These are phyloP conservation scores for Taiozyma onychis DNA, from an alignment of 1,139 yeast species.

Conservation along the genomic window DNA sequence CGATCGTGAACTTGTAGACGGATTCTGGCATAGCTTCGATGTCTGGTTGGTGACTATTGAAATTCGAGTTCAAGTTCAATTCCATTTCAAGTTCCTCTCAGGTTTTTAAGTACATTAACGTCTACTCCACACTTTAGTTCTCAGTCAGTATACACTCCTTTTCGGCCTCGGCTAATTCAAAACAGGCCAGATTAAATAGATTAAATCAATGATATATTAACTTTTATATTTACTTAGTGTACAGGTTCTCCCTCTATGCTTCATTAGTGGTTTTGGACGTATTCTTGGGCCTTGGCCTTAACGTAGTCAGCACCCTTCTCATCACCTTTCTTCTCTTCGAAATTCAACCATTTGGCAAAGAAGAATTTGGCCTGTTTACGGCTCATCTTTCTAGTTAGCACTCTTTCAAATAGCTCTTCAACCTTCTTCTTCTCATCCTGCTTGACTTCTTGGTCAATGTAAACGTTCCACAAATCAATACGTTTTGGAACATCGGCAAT, in stretches of 20 bases:
- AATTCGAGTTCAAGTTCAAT: too few relatives aligned
- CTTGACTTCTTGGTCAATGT: slow-evolving; percentile 88
- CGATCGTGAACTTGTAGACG: background rate
- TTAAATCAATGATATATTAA: background rate
- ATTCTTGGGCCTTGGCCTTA: slow-evolving; percentile 87
- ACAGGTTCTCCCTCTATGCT: background rate
- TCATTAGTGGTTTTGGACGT: slow-evolving; percentile 33
- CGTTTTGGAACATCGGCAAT: slow-evolving; percentile 87
- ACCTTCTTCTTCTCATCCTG: slow-evolving; percentile 53
- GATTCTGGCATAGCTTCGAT: background rate
- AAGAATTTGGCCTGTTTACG: slow-evolving; percentile 93
- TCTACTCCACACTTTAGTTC: too few relatives aligned
- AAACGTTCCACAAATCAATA: slow-evolving; percentile 91
- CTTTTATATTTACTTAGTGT: slow-evolving; percentile 2
- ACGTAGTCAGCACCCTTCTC: slow-evolving; percentile 74
- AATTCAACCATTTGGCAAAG: slow-evolving; percentile 86
- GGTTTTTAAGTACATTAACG: too few relatives aligned
- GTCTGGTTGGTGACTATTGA: too few relatives aligned
- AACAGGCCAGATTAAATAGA: too few relatives aligned
- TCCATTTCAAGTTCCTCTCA: too few relatives aligned
- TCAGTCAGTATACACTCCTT: too few relatives aligned
- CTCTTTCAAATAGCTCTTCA: slow-evolving; percentile 80
- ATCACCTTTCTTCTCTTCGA: slow-evolving; percentile 67
- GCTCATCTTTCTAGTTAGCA: slow-evolving; percentile 59
- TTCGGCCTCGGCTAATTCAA: background rate